Percentiles rank a stretch among this genome's conserved stretches.
These are phyloP conservation scores for Colletotrichum scovillei DNA, from an alignment of 2,329 filamentous ascomycete species.

Conservation along the genomic window DNA sequence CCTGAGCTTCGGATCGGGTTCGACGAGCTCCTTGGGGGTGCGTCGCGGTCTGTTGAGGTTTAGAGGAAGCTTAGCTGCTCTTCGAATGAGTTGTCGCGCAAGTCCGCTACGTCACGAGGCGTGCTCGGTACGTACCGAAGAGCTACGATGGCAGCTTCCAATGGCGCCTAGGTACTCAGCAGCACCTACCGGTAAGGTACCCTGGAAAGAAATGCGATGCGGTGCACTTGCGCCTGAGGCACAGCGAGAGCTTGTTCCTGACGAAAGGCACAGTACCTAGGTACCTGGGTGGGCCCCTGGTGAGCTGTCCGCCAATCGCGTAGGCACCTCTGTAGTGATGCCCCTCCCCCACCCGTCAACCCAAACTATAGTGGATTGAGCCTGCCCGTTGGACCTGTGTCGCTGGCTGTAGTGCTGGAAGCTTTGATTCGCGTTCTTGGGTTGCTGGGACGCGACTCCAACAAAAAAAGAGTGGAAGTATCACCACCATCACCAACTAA, in stretches of 20 bases:
- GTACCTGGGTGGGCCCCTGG: background rate
- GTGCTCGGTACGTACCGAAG: conserved; percentile 23
- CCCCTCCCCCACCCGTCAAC: conserved; percentile 29
- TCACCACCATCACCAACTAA: background rate
- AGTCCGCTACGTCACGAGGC: conserved; percentile 34
- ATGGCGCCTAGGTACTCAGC: background rate
- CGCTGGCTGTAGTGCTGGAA: background rate
- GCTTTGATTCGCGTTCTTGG: conserved; percentile 11
- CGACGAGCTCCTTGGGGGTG: conserved; percentile 11
- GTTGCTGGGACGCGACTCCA: conserved; percentile 19
- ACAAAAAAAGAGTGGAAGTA: conserved; percentile 12
- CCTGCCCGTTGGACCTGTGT: background rate
- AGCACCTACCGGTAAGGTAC: no score
- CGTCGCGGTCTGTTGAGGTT: background rate
- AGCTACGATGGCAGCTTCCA: background rate
- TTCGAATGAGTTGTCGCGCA: conserved; percentile 1
- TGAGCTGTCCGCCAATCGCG: conserved; percentile 24
- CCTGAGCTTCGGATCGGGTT: conserved; percentile 4
- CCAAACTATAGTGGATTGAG: conserved; percentile 16
- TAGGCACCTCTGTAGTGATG: background rate
- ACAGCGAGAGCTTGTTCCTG: background rate
- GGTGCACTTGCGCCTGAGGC: conserved; percentile 4
- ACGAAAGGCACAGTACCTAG: background rate
- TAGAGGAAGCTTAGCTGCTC: conserved; percentile 17
- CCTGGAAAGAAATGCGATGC: no score